These are phyloP conservation scores for Immersiporthe knoxdaviesiana DNA, from an alignment of 2,329 filamentous ascomycete species.

Conservation along the genomic window DNA sequence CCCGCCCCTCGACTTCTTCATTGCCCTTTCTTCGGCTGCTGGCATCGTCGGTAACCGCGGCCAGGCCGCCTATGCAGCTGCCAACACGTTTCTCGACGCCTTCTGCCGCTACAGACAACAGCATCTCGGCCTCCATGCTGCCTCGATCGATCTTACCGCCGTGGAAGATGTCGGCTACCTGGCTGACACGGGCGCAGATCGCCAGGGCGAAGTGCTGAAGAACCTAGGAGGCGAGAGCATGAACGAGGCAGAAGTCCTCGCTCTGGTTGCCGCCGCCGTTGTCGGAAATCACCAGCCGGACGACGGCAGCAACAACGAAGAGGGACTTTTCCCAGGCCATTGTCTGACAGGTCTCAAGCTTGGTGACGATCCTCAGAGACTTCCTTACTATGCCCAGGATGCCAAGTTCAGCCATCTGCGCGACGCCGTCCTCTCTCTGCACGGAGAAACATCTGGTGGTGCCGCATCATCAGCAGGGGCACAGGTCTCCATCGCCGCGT, in stretches of 20 bases:
- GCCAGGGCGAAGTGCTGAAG: slow-evolving; percentile 49
- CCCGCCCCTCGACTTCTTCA: slow-evolving; percentile 55
- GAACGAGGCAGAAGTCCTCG: slow-evolving; percentile 44
- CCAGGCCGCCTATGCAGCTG: slow-evolving; percentile 54
- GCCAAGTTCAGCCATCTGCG: slow-evolving; percentile 57
- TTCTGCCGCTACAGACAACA: slow-evolving; percentile 44
- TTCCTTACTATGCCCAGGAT: slow-evolving; percentile 58
- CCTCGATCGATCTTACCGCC: slow-evolving; percentile 56
- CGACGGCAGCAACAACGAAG: neutral
- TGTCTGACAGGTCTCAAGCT: slow-evolving; percentile 20
- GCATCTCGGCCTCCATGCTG: slow-evolving; percentile 39
- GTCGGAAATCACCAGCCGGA: neutral
- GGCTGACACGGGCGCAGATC: slow-evolving; percentile 47
- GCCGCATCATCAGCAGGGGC: slow-evolving; percentile 36
- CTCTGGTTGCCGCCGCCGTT: slow-evolving; percentile 22
- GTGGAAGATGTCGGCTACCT: slow-evolving; percentile 56
- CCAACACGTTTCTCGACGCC: slow-evolving; percentile 46
- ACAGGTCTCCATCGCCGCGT: slow-evolving; percentile 46
- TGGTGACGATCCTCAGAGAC: slow-evolving; percentile 27
- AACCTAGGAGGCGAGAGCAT: slow-evolving; percentile 37
- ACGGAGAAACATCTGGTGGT: neutral
- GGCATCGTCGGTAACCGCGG: slow-evolving; percentile 55
- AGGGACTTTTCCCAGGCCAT: slow-evolving; percentile 33
- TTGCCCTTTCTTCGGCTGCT: slow-evolving; percentile 56
- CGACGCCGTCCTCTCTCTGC: slow-evolving; percentile 41